These are phyloP conservation scores for Gymnopilus junonius DNA, from an alignment of 768 basidiomycete species.

Conservation along the genomic window DNA sequence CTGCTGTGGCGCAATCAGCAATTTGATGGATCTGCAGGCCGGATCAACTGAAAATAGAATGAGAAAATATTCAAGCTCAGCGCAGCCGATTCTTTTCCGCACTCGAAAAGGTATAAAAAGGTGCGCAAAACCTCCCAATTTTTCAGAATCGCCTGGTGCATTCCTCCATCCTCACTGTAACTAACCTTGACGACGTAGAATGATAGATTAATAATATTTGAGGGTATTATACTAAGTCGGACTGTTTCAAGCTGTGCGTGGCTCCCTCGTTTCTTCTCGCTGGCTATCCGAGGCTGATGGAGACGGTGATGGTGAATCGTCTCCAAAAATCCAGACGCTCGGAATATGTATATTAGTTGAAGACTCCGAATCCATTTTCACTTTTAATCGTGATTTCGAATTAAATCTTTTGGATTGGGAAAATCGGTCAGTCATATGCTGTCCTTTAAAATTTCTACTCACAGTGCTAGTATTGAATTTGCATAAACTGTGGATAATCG, in stretches of 20 bases:
- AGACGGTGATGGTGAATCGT: not conserved
- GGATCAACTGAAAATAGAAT: no score
- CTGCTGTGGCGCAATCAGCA: no score
- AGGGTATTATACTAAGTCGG: no score
- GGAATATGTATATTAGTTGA: not conserved
- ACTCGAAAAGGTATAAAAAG: not conserved
- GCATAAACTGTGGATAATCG: slow-evolving; percentile 11
- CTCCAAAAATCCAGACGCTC: not conserved
- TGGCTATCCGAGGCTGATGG: no score
- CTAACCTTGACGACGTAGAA: no score
- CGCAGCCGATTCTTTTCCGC: no score
- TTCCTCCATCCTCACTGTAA: not conserved
- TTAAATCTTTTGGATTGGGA: not conserved
- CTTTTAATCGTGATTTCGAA: not conserved
- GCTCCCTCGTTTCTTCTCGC: no score
- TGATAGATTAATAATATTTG: no score
- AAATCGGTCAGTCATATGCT: not conserved
- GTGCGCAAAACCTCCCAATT: not conserved
- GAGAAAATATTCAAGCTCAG: no score
- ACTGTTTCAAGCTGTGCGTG: not conserved
- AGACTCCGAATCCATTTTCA: not conserved
- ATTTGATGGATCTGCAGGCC: no score
- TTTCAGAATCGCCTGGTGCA: slow-evolving; percentile 4
- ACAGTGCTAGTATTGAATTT: slow-evolving; percentile 20
- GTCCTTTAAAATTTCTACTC: not conserved